Percentiles rank a stretch among this genome's conserved stretches.
Evolutionary conservation across 1,139 yeast genomes (phyloP).

Genomic region (Petasospora rhodanensis): DNA sequence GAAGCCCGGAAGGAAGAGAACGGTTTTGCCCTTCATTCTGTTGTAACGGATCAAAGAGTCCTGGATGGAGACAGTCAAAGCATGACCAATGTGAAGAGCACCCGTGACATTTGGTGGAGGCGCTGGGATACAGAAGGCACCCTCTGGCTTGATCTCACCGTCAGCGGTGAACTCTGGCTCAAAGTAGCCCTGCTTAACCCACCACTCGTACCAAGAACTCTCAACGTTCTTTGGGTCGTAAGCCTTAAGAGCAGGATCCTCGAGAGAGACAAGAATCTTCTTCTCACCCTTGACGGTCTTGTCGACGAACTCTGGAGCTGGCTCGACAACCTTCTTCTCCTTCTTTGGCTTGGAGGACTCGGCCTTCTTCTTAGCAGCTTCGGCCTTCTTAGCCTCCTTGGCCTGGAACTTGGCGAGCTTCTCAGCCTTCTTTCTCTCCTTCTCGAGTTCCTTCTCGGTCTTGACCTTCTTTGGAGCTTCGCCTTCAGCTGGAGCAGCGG

Average conservation of each 20-base stretch:
- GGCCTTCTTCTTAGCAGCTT: constrained; percentile 31
- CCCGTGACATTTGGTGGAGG: constrained; percentile 99
- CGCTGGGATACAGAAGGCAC: constrained; percentile 86
- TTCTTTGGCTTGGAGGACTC: constrained; percentile 55
- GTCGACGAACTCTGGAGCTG: constrained; percentile 79
- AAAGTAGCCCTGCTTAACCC: constrained; percentile 85
- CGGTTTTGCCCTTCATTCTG: constrained; percentile 97
- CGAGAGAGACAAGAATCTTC: constrained; percentile 77
- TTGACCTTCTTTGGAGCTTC: constrained; percentile 32
- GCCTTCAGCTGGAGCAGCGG: constrained; percentile 7
- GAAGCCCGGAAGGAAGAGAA: constrained; percentile 90
- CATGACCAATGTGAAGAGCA: constrained; percentile 98
- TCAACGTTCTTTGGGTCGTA: constrained; percentile 92
- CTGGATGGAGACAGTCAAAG: constrained; percentile 91
- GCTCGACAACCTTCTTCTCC: constrained; percentile 70
- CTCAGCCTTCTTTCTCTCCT: constrained; percentile 95
- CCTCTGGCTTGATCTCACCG: constrained; percentile 77
- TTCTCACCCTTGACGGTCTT: constrained; percentile 85
- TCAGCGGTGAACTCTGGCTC: constrained; percentile 78
- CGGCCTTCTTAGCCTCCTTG: constrained; percentile 75
- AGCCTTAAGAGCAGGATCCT: constrained; percentile 91
- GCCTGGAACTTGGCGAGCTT: constrained; percentile 89
- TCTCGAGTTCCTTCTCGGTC: constrained; percentile 78
- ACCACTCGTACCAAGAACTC: constrained; percentile 97
- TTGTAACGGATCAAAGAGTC: constrained; percentile 89